Conservation (phyloP, 2,329 filamentous ascomycete genomes). For the Cyanodermella asteris region DNA sequence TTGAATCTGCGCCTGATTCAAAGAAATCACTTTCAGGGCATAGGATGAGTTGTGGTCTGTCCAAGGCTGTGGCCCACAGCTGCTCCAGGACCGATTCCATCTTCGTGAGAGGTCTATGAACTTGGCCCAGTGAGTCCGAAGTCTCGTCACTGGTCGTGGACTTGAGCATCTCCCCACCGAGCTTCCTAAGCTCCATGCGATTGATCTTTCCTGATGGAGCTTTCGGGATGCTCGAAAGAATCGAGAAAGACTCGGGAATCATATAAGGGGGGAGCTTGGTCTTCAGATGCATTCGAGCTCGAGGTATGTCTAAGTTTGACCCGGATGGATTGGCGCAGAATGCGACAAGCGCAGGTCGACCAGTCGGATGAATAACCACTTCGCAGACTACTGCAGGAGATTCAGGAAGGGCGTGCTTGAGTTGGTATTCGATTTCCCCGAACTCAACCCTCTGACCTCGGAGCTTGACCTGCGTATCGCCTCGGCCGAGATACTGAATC, state of each 20-base stretch:
- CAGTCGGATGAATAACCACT: conserved; percentile 4
- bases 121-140: conserved; percentile 1
- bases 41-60: too few species aligned
- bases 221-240: conserved; percentile 3
- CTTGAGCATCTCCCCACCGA: conserved; percentile 1
- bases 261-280: conserved; percentile 5
- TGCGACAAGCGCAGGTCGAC: not conserved
- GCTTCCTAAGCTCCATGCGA: conserved; percentile 2
- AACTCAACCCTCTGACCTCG: conserved; percentile 6
- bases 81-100: conserved; percentile 2
- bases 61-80: conserved; percentile 2
- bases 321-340: conserved; percentile 4
- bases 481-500: conserved; percentile 4
- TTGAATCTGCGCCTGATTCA: too few species aligned
- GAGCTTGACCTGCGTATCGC: conserved; percentile 6
- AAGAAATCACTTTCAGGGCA: too few species aligned
- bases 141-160: not conserved
- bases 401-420: conserved; percentile 1
- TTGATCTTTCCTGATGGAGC: conserved; percentile 6
- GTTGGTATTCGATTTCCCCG: conserved; percentile 5
- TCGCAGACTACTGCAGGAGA: conserved; percentile 3
- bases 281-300: conserved; percentile 2
- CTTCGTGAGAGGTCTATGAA: conserved; percentile 1
- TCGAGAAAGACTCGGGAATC: conserved; percentile 5
- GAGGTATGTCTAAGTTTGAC: not conserved